Conservation (phyloP, 139 green algal genomes). For the Micractinium conductrix region DNA sequence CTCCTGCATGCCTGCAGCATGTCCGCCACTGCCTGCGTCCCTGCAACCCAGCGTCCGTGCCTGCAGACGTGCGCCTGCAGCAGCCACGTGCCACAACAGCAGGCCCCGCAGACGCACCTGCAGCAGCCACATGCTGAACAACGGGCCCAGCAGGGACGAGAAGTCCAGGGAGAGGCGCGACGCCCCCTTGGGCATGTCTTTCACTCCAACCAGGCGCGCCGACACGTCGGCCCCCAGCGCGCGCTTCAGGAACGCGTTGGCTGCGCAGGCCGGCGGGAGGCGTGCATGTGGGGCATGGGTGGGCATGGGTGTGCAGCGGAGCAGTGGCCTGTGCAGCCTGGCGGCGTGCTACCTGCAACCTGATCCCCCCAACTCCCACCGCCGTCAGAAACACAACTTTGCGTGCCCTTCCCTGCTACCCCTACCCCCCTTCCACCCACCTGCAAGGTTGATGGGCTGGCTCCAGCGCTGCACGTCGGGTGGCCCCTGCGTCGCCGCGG, state of each 20-base stretch:
- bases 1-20: no score
- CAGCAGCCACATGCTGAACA: conserved; percentile 89
- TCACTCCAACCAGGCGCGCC: conserved; percentile 52
- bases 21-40: not conserved
- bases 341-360: no score
- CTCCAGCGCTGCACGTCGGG: conserved; percentile 70
- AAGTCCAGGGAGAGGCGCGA: conserved; percentile 76
- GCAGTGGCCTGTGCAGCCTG: no score
- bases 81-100: conserved; percentile 83
- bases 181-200: conserved; percentile 72
- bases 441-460: conserved; percentile 67
- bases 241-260: conserved; percentile 65
- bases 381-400: no score
- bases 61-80: not conserved
- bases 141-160: conserved; percentile 79
- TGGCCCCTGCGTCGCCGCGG: conserved; percentile 22
- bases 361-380: no score
- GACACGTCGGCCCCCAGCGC: conserved; percentile 25
- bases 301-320: no score
- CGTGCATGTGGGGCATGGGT: not conserved
- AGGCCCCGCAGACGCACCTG: conserved; percentile 71
- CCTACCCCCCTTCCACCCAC: not conserved
- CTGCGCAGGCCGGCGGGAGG: not conserved
- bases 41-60: no score
- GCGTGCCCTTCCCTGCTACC: no score